Percentiles rank a stretch among this genome's conserved stretches.
Conservation (phyloP, 2,329 filamentous ascomycete genomes). For the Cyclaneusma minus region DNA sequence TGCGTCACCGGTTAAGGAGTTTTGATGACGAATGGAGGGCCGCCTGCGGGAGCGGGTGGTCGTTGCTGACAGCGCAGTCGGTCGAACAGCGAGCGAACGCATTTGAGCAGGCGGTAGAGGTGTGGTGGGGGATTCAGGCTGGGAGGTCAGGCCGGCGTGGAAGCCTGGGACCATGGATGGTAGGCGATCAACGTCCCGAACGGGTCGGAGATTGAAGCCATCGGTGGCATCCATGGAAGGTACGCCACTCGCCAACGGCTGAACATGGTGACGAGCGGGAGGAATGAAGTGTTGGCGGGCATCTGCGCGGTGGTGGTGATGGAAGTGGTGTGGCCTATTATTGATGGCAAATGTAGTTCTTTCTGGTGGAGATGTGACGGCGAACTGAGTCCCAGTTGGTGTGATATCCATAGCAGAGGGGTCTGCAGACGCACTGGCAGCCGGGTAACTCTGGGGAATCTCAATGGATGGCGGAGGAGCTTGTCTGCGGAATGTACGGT, state of each 20-base stretch:
- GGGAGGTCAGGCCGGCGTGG: constrained; percentile 59
- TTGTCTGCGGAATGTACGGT: constrained; percentile 55
- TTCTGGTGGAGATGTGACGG: constrained; percentile 56
- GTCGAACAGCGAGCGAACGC: constrained; percentile 37
- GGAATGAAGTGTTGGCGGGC: constrained; percentile 31
- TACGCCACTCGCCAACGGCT: constrained; percentile 52
- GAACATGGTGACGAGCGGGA: constrained; percentile 35
- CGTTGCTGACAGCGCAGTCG: constrained; percentile 34
- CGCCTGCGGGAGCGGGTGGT: constrained; percentile 46
- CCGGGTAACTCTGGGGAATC: constrained; percentile 43
- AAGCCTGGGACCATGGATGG: constrained; percentile 65
- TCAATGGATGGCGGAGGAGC: constrained; percentile 75
- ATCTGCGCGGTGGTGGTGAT: constrained; percentile 38
- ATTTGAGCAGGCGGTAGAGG: constrained; percentile 55
- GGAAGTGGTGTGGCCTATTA: constrained; percentile 31
- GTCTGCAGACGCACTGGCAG: constrained; percentile 27
- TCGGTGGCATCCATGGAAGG: constrained; percentile 55
- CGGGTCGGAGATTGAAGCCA: constrained; percentile 58
- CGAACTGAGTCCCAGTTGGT: constrained; percentile 42
- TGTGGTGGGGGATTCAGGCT: constrained; percentile 82
- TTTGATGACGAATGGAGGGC: constrained; percentile 78
- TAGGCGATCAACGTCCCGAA: constrained; percentile 68
- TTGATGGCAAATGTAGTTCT: constrained; percentile 47
- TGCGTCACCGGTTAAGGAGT: constrained; percentile 70
- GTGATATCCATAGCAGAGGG: constrained; percentile 41